Evolutionary conservation across 768 basidiomycete genomes (phyloP), one percentile per base, ranked within the genome.

Genomic region (Lentinula aciculospora): DNA sequence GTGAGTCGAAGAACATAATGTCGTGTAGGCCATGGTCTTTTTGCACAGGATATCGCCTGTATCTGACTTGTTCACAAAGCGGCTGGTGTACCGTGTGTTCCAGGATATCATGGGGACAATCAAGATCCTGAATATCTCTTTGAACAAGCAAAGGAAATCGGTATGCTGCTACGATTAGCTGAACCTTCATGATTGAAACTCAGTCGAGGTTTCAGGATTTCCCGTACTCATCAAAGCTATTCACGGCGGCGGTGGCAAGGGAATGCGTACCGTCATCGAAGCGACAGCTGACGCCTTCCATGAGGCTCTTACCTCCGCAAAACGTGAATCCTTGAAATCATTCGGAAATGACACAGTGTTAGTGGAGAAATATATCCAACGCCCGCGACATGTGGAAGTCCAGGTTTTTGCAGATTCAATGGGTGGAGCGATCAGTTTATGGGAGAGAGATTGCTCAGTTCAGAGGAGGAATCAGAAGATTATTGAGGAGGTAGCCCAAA

Each of bases 1-100:
- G 92, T 57, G 93, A 95, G 76, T 94, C 92, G 37, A 98, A 98
- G 76, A 94, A 91, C 59, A 96, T 96, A 66, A 95, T 96, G 94
- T 80, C 81, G 17, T 77, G 88, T 89, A 72, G 39, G 79, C 61
- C 42, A 9, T 27, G 39, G 9, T 21, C 1, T 19, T 28, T 7
- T 53, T 42, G 3, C 54, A 23, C 51, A n/a, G n/a, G n/a, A n/a
- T n/a, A n/a, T n/a, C n/a, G n/a, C n/a, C n/a, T n/a, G n/a, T n/a
- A n/a, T n/a, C n/a, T n/a, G n/a, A n/a, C n/a, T n/a, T n/a, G n/a
- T n/a, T n/a, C n/a, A n/a, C n/a, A n/a, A n/a, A 90, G 91, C 82
- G 63, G 94, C 94, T 57, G 86, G 86, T 0, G 94, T 98, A 1
- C 93, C 94, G 1, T 94, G 93, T 67, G 89, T 98, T 4, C 94